phyloP scores from a whole-genome alignment of 768 basidiomycete species.

The Cystobasidium tubakii region DNA sequence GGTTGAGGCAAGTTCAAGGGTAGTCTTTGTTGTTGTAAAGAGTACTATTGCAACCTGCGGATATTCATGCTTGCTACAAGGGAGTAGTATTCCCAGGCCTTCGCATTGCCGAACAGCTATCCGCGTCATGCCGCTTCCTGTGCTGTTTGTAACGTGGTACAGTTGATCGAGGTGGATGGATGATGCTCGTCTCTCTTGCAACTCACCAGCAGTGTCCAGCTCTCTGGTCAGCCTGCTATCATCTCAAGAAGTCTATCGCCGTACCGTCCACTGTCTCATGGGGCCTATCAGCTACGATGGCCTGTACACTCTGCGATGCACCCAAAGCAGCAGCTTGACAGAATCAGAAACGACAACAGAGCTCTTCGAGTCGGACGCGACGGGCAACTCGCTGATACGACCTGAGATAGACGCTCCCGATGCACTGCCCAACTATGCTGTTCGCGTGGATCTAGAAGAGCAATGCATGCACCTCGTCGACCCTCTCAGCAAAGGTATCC shows the following conservation, averaged over 20 bases:
- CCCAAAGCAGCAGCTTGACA: conserved; percentile 12
- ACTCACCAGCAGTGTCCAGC: too few species aligned
- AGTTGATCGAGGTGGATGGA: background rate
- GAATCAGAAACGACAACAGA: conserved; percentile 17
- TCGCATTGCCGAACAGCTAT: too few species aligned
- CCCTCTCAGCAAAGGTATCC: background rate
- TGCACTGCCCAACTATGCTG: conserved; percentile 12
- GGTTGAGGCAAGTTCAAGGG: background rate
- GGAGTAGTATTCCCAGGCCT: too few species aligned
- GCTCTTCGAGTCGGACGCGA: conserved; percentile 1
- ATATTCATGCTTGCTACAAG: too few species aligned
- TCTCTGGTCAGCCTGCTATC: too few species aligned
- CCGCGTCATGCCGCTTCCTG: too few species aligned
- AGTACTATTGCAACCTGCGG: background rate
- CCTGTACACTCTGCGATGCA: background rate
- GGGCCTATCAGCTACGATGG: background rate
- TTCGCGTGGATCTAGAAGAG: background rate
- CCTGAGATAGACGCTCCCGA: conserved; percentile 32
- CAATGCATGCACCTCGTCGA: conserved; percentile 15
- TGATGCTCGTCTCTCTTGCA: background rate
- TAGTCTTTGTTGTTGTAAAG: background rate
- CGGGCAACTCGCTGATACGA: conserved; percentile 4
- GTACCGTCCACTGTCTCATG: background rate
- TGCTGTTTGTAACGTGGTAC: too few species aligned
- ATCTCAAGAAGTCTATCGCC: background rate